Conservation (phyloP, 352 stramenopile genomes). For the Sclerospora graminicola region DNA sequence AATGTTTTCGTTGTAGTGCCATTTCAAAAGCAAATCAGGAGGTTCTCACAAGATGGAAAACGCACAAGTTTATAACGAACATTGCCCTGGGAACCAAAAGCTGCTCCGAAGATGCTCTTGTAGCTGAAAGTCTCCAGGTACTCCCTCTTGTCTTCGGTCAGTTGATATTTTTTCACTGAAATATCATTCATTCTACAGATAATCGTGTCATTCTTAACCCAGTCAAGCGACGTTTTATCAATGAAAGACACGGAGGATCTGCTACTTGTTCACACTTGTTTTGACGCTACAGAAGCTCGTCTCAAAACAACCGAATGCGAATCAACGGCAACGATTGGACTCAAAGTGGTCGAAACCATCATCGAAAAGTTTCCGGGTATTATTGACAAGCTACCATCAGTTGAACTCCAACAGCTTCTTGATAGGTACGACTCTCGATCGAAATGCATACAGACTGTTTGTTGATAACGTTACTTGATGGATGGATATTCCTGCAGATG, state of each 20-base stretch:
- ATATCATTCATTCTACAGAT: slow-evolving; percentile 16
- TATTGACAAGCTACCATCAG: slow-evolving; percentile 15
- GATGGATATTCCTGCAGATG: slow-evolving; percentile 15
- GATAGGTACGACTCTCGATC: slow-evolving; percentile 15
- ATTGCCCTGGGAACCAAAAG: slow-evolving; percentile 10
- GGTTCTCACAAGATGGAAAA: slow-evolving; percentile 19
- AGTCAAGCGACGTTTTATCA: slow-evolving; percentile 16
- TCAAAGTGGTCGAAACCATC: slow-evolving; percentile 49
- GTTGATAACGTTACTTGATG: background rate
- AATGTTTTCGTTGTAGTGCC: slow-evolving; percentile 9
- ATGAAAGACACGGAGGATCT: slow-evolving; percentile 11
- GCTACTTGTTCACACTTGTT: slow-evolving; percentile 17
- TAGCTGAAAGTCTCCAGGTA: slow-evolving; percentile 27
- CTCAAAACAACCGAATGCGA: slow-evolving; percentile 18
- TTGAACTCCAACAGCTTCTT: slow-evolving; percentile 20
- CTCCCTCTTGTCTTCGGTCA: background rate
- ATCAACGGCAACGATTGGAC: slow-evolving; percentile 33
- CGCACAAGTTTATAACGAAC: slow-evolving; percentile 9
- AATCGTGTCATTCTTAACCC: slow-evolving; percentile 41
- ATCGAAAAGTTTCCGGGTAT: slow-evolving; percentile 39
- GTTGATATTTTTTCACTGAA: background rate
- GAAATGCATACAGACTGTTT: background rate
- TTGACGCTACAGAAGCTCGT: slow-evolving; percentile 10
- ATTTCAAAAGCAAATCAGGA: slow-evolving; percentile 16
- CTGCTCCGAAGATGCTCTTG: slow-evolving; percentile 12